Evolutionary conservation across 768 basidiomycete species (phyloP), one percentile per base, ranked within the genome.

Genomic region (Trametes gibbosa): DNA sequence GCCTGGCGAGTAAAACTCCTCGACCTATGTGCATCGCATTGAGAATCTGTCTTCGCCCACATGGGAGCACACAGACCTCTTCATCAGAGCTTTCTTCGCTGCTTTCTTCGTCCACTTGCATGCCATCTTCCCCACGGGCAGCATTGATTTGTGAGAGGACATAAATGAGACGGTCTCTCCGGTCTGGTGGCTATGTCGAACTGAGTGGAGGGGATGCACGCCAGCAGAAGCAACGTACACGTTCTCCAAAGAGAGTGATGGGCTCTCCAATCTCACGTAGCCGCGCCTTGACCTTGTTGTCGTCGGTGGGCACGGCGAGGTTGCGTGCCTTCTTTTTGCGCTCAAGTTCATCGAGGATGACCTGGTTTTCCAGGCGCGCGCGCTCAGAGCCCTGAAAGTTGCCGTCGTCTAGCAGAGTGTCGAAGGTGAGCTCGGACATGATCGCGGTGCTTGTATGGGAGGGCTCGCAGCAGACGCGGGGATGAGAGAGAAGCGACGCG

Each of bases 251-350:
- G 25, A 98, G 81, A 5, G 95, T 98, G 68, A 98, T 95, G 39
- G 97, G 97, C 72, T 99, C 93, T 39, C 93, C 95, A 66, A 97
- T 87, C 75, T 96, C 93, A 56, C 97, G 81, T 58, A 99, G 79
- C 57, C 92, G 81, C 39, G 88, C 86, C 70, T 89, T 90, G 68
- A 99, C 97, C 64, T 90, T 87, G 68, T 85, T 89, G 74, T 98
- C 97, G 73, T 98, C 96, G 7, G 97, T 99, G 8, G 97, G 97
- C 10, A 98, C 94, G 7, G 95, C 97, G 75, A 98, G 84, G 59
- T 81, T 87, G 63, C 97, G 82, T 13, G 95, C 90, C 68, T 93
- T 89, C 80, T 97, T 97, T 81, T 96, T 97, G 64, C 95, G 84
- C 70, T 99, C 97, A n/a, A 99, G 85, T 73, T 97, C 95, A 69